Conservation (phyloP, 1,284 basidiomycete species). For the Exobasidium rhododendri region DNA sequence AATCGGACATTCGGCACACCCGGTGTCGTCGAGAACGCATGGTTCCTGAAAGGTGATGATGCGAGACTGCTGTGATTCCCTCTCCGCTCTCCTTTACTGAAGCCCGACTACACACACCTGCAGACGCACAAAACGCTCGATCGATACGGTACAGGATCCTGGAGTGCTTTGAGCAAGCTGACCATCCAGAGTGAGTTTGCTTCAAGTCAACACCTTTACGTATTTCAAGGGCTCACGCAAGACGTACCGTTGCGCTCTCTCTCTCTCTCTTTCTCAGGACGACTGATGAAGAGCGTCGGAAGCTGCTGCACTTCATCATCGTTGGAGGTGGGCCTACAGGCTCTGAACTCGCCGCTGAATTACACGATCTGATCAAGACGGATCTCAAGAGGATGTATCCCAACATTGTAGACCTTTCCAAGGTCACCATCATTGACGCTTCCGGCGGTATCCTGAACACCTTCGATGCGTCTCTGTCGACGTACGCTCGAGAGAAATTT, state of each 20-base stretch:
- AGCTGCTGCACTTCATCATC: conserved; percentile 28
- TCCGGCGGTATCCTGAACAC: conserved; percentile 39
- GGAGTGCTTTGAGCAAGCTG: conserved; percentile 76
- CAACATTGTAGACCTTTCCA: conserved; percentile 20
- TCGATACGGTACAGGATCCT: conserved; percentile 71
- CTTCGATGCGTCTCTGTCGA: conserved; percentile 41
- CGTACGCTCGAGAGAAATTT: conserved; percentile 49
- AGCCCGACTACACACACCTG: too few relatives aligned
- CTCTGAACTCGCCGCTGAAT: conserved; percentile 62
- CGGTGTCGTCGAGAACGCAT: conserved; percentile 52
- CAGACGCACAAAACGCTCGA: conserved; percentile 73
- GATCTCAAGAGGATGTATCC: conserved; percentile 65
- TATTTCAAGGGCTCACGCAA: neutral
- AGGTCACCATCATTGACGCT: conserved; percentile 37
- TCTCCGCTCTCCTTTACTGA: too few relatives aligned
- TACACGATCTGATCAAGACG: conserved; percentile 75
- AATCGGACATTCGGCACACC: conserved; percentile 67
- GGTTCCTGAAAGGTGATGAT: conserved; percentile 60
- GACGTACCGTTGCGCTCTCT: neutral
- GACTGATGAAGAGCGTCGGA: conserved; percentile 20
- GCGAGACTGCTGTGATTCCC: too few relatives aligned
- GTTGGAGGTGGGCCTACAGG: conserved; percentile 42
- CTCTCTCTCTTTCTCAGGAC: too few relatives aligned
- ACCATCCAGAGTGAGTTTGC: conserved; percentile 66
- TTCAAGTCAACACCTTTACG: conserved; percentile 67